Base-by-base conservation (phyloP, 352 stramenopile genomes). In the Aphanomyces cochlioides region DNA sequence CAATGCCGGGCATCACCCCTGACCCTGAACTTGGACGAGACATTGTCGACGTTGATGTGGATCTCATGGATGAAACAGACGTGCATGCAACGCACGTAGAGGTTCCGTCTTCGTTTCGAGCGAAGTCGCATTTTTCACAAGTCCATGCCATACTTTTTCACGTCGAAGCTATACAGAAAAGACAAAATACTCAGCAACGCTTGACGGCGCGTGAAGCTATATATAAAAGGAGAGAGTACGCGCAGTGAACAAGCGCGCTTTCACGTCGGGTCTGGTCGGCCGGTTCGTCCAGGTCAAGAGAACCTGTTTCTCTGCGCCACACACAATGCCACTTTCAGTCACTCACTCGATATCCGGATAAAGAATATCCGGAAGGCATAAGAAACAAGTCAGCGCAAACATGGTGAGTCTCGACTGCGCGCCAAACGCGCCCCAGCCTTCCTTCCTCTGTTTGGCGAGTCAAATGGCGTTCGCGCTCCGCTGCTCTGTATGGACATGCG, bases 51-150 rank as follows among this genome's bases (percentile, higher is more conserved):
- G 50, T 59, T 40, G 47, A 63, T 21, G 67, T 67, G 5, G 67
- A 67, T 12, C 21, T 47, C 4, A 47, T 34, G n/a, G 37, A 37
- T 5, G 60, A 58, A 37, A 36, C 78, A 10, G 80, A 83, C 47
- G 80, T 79, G 75, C 83, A 90, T 21, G 83, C 83, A 47, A 87
- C 75, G 67, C 83, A 90, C 7, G 75, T 72, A 5, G 84, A 77
- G n/a, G 81, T 74, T 54, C 74, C 73, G 41, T 90, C 80, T 58
- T 88, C 80, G 58, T 90, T 88, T 53, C 79, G 75, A 37, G 79
- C 64, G 73, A 87, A 90, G 69, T 88, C 78, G 70, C 83, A 90
- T 37, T 75, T 80, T 37, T 77, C 74, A 65, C 83, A 90, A 36
- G 73, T 77, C 82, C 83, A 89, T 75, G 79, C 50, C 83, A 90